Evolutionary conservation across 2,329 filamentous ascomycete genomes (phyloP).

Genomic region (Ophiocordyceps camponoti-rufipedis): DNA sequence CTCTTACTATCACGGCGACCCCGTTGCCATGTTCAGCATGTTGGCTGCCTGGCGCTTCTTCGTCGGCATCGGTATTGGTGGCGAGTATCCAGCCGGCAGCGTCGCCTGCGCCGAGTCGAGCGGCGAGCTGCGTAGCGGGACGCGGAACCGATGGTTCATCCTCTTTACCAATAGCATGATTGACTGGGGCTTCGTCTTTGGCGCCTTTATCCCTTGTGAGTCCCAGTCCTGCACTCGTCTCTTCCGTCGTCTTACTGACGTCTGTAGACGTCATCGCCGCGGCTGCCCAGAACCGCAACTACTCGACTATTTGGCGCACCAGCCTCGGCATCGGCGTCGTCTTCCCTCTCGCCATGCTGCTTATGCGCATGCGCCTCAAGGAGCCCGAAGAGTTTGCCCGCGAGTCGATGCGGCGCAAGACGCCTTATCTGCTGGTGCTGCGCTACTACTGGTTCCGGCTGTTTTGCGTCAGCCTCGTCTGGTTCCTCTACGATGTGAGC

Average conservation of each 20-base stretch:
- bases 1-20: slow-evolving; percentile 54
- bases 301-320: slow-evolving; percentile 64
- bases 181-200: slow-evolving; percentile 65
- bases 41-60: slow-evolving; percentile 77
- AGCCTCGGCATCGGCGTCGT: slow-evolving; percentile 61
- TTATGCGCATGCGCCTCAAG: slow-evolving; percentile 52
- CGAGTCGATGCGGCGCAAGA: slow-evolving; percentile 46
- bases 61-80: slow-evolving; percentile 60
- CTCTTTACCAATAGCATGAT: slow-evolving; percentile 83
- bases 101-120: slow-evolving; percentile 74
- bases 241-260: background rate
- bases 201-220: slow-evolving; percentile 52
- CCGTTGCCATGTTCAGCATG: slow-evolving; percentile 53
- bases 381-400: slow-evolving; percentile 64
- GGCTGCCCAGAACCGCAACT: slow-evolving; percentile 39
- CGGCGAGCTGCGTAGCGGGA: slow-evolving; percentile 61
- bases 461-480: slow-evolving; percentile 52
- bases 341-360: slow-evolving; percentile 55
- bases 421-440: slow-evolving; percentile 35
- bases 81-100: slow-evolving; percentile 67
- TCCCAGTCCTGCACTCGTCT: background rate
- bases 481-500: slow-evolving; percentile 65
- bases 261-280: slow-evolving; percentile 29
- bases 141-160: slow-evolving; percentile 81
- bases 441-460: slow-evolving; percentile 60